A percentile compares a stretch with the other conserved stretches of the same genome.
phyloP scores from a whole-genome alignment of 108 stramenopile species.

The Asterionellopsis glacialis region DNA sequence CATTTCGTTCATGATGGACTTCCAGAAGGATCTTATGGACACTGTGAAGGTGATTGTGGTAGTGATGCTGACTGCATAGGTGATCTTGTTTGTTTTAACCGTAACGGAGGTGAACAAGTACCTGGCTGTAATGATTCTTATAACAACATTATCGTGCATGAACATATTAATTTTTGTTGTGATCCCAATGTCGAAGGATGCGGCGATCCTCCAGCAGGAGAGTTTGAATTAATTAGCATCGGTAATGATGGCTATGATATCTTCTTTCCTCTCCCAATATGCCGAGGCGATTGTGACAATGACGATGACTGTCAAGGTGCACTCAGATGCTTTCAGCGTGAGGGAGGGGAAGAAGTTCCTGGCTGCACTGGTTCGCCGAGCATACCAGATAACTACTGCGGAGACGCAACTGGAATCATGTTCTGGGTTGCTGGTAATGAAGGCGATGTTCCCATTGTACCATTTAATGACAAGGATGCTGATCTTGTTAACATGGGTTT shows the following conservation, averaged over 20 bases:
- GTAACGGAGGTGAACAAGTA: constrained; percentile 13
- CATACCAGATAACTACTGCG: constrained; percentile 26
- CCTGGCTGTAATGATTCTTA: constrained; percentile 16
- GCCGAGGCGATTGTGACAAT: constrained; percentile 26
- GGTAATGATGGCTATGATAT: too few species aligned
- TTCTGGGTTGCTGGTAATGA: too few species aligned
- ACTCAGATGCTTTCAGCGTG: constrained; percentile 23
- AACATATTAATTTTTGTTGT: background rate
- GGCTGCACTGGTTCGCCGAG: constrained; percentile 21
- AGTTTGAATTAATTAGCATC: background rate
- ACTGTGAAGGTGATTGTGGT: constrained; percentile 48
- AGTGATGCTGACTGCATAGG: constrained; percentile 22
- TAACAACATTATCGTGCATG: background rate
- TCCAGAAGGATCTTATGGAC: constrained; percentile 2
- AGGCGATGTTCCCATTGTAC: too few species aligned
- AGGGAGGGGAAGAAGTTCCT: constrained; percentile 15
- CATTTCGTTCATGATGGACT: background rate
- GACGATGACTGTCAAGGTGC: constrained; percentile 17
- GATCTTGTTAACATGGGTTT: too few species aligned
- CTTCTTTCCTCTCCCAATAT: constrained; percentile 30
- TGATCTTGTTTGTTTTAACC: constrained; percentile 35
- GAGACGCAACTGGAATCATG: background rate
- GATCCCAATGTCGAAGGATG: background rate
- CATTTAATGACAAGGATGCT: too few species aligned
- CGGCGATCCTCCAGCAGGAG: background rate